Conservation (phyloP, 371 early-diverging fungal species). For the Rhizopus microsporus region DNA sequence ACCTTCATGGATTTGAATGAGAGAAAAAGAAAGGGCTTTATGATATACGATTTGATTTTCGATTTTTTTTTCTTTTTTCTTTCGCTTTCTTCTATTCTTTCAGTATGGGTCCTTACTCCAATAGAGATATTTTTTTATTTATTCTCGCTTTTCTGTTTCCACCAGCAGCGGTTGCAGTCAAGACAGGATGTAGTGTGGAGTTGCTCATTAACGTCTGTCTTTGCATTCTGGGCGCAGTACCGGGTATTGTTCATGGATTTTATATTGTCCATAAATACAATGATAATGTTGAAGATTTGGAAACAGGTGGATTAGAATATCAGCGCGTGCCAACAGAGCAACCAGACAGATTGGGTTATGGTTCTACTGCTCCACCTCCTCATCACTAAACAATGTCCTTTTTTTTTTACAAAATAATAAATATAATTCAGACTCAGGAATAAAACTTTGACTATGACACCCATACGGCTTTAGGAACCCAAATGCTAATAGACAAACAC, state of each 20-base stretch:
- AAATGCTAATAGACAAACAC: too few relatives aligned
- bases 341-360: constrained; percentile 30
- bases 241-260: constrained; percentile 54
- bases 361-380: constrained; percentile 9
- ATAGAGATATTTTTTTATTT: constrained; percentile 57
- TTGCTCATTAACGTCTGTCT: constrained; percentile 69
- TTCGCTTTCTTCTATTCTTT: constrained; percentile 1
- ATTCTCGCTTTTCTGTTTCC: constrained; percentile 73
- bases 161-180: constrained; percentile 66
- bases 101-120: constrained; percentile 45
- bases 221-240: constrained; percentile 61
- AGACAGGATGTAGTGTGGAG: constrained; percentile 67
- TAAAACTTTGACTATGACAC: too few relatives aligned
- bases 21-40: too few relatives aligned
- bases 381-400: neutral
- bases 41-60: too few relatives aligned
- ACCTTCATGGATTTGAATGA: too few relatives aligned
- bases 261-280: constrained; percentile 55
- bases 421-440: too few relatives aligned
- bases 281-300: constrained; percentile 46
- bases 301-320: constrained; percentile 46
- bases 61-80: neutral
- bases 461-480: too few relatives aligned
- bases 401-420: too few relatives aligned
- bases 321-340: constrained; percentile 39